phyloP scores from a whole-genome alignment of 2,329 filamentous ascomycete species.

The Trichophyton benhamiae region DNA sequence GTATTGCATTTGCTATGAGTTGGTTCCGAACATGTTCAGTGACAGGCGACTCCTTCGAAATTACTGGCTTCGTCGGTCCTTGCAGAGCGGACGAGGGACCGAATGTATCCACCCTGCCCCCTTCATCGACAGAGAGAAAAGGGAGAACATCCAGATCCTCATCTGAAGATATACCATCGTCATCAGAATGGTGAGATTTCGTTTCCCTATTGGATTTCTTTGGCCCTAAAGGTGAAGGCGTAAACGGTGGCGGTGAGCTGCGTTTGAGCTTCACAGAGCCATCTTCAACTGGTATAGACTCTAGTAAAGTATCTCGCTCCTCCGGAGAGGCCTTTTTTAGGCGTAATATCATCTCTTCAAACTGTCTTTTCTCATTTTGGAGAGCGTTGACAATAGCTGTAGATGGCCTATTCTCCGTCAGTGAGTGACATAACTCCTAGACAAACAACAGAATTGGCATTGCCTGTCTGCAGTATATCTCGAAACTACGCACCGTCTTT shows the following conservation, averaged over 20 bases:
- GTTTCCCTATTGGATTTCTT: background rate
- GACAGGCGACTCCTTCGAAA: conserved; percentile 8
- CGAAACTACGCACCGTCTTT: conserved; percentile 12
- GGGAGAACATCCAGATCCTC: conserved; percentile 14
- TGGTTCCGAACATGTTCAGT: conserved; percentile 15
- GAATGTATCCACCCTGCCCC: conserved; percentile 13
- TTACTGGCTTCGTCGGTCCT: conserved; percentile 11
- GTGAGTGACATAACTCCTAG: background rate
- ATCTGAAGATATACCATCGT: conserved; percentile 13
- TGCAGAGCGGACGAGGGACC: conserved; percentile 13
- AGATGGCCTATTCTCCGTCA: conserved; percentile 11
- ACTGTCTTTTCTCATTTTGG: conserved; percentile 12
- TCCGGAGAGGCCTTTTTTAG: conserved; percentile 12
- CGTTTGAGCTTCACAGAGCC: conserved; percentile 9
- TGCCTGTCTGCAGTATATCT: background rate
- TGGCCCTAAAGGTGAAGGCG: conserved; percentile 2
- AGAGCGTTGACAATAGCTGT: conserved; percentile 15
- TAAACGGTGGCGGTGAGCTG: conserved; percentile 1
- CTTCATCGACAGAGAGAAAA: conserved; percentile 13
- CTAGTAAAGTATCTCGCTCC: conserved; percentile 10
- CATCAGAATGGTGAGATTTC: conserved; percentile 10
- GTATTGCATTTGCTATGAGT: conserved; percentile 16
- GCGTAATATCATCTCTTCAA: conserved; percentile 11
- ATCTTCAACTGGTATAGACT: conserved; percentile 12
- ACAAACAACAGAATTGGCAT: background rate